Conservation (phyloP, 352 stramenopile genomes). For the Pythium phragmiticola region DNA sequence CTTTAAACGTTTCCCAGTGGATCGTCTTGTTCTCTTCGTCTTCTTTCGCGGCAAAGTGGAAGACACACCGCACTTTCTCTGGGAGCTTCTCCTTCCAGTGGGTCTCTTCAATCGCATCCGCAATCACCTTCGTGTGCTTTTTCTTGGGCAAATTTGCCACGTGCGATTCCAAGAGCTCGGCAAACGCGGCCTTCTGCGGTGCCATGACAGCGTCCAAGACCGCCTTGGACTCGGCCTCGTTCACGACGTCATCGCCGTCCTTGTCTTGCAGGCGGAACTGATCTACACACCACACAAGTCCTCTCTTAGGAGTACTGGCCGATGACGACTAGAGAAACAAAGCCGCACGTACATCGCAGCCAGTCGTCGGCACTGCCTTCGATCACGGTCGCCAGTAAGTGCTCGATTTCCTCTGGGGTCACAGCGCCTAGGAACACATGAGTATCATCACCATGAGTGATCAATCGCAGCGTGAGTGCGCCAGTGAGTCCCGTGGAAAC, state of each 20-base stretch:
- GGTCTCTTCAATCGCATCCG: conserved; percentile 49
- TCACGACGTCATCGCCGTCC: conserved; percentile 52
- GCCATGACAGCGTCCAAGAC: conserved; percentile 61
- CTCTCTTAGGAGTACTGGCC: not conserved
- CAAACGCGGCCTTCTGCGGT: conserved; percentile 53
- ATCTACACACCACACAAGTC: conserved; percentile 24
- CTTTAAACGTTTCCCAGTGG: conserved; percentile 59
- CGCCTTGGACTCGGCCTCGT: conserved; percentile 50
- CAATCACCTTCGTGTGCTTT: conserved; percentile 55
- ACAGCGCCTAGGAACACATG: conserved; percentile 35
- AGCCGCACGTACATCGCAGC: conserved; percentile 15
- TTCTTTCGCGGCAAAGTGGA: conserved; percentile 64
- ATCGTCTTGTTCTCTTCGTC: conserved; percentile 55
- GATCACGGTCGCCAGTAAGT: conserved; percentile 35
- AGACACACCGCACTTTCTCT: conserved; percentile 75
- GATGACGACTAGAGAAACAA: not conserved
- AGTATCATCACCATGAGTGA: not conserved
- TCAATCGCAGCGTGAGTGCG: not conserved
- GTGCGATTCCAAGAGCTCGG: conserved; percentile 61
- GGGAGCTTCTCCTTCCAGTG: conserved; percentile 72
- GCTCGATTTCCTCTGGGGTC: conserved; percentile 36
- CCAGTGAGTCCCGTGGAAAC: not conserved
- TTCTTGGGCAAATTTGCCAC: conserved; percentile 40
- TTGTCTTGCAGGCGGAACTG: conserved; percentile 64
- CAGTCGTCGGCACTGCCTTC: conserved; percentile 12